Evolutionary conservation across 441 rosid genomes (phyloP), one percentile per base, ranked within the genome.

Genomic region (Dalechampia spathulata): DNA sequence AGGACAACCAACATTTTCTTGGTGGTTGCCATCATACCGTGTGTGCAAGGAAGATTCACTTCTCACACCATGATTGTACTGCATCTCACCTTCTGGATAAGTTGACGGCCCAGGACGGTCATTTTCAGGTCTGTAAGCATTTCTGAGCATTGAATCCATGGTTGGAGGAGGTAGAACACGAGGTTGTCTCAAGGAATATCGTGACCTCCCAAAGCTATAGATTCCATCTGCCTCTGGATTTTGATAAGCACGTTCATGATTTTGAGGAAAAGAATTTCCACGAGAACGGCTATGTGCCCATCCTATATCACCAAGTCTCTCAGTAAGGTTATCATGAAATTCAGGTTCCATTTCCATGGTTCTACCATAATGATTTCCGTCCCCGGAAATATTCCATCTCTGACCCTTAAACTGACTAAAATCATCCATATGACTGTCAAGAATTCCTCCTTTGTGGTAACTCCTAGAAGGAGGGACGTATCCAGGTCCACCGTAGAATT

Each of bases 81-180:
- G 78, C 66, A 71, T 60, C 64, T 72, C 76, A 34, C 57, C 73
- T 48, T 71, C 82, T 42, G 68, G 62, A 60, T 80, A 85, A 49
- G 66, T 62, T 45, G 96, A 79, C 6, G 91, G 67, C 41, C 78
- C 86, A 51, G 87, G 80, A 60, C 11, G 70, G 55, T 78, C 86
- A 75, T 20, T 63, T 55, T 78, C 83, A 60, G 63, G 68, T 70
- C 85, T 81, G 59, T 73, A 75, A 15, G 81, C 42, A 36, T 65
- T 51, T 72, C 84, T 93, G 47, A 81, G 89, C 72, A 77, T 68
- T 23, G 82, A 69, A 65, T 71, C 71, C 67, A 82, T 63, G 43
- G 86, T 73, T 54, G 86, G 90, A 71, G 99, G 97, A 46, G 97
- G 97, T 34, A 78, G 82, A 58, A 90, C 97, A 62, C 87, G 96